Base-by-base conservation (phyloP, 163 green algal genomes). In the Chlamydomonas reinhardtii region DNA sequence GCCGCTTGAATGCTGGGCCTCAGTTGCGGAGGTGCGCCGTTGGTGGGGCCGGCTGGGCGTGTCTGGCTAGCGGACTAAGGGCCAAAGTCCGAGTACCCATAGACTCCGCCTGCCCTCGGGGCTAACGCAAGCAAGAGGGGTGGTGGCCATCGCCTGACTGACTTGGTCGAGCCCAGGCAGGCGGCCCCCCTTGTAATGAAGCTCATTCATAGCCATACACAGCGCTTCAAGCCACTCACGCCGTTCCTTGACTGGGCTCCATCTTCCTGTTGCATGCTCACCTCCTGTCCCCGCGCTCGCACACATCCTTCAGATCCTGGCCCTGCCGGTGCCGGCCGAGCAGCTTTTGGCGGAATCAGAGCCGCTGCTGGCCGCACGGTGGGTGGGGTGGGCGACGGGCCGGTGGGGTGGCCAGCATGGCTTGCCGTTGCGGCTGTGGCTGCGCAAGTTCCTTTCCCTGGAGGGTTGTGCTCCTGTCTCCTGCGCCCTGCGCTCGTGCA, bases 291-390 rank as follows among this genome's bases (percentile, higher is more conserved):
- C 24, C 62, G 4, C 62, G 2, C 62, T 3, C 27, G 4, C n/a
- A 5, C 25, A 19, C 27, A 0, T 54, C 9, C 52, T 22, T 2
- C 81, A 87, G 81, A 34, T 87, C 0, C 59, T 87, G 59, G 70
- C 15, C 62, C 65, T 87, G 11, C 6, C 73, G 12, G 72, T 75
- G 8, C 76, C 91, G 1, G 73, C 94, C 0, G 80, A 97, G 78
- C 65, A 95, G 87, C 91, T 98, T 77, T 90, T 95, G 65, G 91
- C 93, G 27, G 84, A 96, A 85, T 93, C 88, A 11, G 94, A 98
- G 87, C 86, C 92, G 0, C 73, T 96, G 39, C 76, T 97, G 62
- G 59, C 83, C 0, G 87, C 90, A 27, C 86, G 91, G 93, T 95
- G 66, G 12, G 82, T 14, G 16, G 2, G 62, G 29, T 24, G 52